Percentiles rank a stretch among this genome's conserved stretches.
Conservation (phyloP, 2,329 filamentous ascomycete species). For the Ceratocystis variospora region DNA sequence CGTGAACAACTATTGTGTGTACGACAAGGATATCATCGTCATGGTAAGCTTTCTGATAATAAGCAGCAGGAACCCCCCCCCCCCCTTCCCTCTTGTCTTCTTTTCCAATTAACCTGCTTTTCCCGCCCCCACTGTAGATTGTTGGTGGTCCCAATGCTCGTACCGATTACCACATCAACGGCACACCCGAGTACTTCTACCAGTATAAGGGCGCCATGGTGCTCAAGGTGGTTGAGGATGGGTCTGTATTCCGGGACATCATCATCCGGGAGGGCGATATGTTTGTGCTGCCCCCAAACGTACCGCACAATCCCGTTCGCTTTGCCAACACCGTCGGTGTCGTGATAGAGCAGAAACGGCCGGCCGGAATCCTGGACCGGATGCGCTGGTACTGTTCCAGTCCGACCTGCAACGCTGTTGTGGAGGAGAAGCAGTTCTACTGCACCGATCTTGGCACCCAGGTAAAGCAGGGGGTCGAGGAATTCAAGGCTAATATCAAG, state of each 20-base stretch:
- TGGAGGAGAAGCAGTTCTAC: constrained; percentile 77
- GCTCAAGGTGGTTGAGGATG: constrained; percentile 80
- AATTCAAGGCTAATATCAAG: constrained; percentile 53
- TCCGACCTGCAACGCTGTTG: constrained; percentile 46
- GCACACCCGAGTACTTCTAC: constrained; percentile 95
- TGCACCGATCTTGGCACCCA: constrained; percentile 85
- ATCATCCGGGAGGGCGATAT: constrained; percentile 85
- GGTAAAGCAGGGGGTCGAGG: constrained; percentile 81
- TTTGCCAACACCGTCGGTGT: constrained; percentile 91
- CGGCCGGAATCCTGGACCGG: constrained; percentile 54
- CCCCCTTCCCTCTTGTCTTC: constrained; percentile 6
- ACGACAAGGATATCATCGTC: constrained; percentile 68
- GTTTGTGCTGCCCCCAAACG: constrained; percentile 85
- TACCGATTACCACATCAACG: constrained; percentile 97
- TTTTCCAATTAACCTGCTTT: neutral
- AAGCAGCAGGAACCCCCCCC: neutral
- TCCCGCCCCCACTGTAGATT: constrained; percentile 38
- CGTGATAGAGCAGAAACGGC: constrained; percentile 75
- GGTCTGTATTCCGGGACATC: constrained; percentile 60
- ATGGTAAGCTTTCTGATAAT: constrained; percentile 41
- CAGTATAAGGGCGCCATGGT: constrained; percentile 89
- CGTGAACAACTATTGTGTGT: constrained; percentile 95
- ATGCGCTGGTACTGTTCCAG: constrained; percentile 80
- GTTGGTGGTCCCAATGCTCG: constrained; percentile 92
- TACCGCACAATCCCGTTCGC: constrained; percentile 88